These are phyloP conservation scores for Plectosphaerella sp. DNA, from an alignment of 2,329 filamentous ascomycete species.

Conservation along the genomic window DNA sequence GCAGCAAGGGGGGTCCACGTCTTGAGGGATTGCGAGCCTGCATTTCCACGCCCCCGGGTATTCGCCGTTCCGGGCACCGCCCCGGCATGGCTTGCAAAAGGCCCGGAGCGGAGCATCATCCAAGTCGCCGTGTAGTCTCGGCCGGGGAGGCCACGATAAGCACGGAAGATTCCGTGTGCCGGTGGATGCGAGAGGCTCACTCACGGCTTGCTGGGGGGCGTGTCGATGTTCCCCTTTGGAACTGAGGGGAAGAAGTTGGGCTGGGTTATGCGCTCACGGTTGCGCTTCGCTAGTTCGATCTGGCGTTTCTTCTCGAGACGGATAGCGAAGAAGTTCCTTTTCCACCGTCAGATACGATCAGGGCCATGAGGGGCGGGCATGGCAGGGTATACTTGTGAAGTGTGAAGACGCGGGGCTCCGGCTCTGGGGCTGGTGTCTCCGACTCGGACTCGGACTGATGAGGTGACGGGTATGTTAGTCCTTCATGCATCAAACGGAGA, in stretches of 20 bases:
- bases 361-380: background rate
- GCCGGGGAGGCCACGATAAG: too few species aligned
- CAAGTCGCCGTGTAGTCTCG: too few species aligned
- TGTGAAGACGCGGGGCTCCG: conserved; percentile 76
- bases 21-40: too few species aligned
- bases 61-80: too few species aligned
- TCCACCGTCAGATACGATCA: background rate
- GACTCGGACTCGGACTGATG: conserved; percentile 33
- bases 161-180: too few species aligned
- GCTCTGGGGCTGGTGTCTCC: conserved; percentile 41
- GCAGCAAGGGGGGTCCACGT: too few species aligned
- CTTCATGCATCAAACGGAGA: too few species aligned
- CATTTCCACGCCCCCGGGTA: too few species aligned
- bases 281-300: conserved; percentile 73
- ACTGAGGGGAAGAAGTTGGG: conserved; percentile 82
- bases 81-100: too few species aligned
- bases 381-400: conserved; percentile 9
- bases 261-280: conserved; percentile 74
- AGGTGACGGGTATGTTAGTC: too few species aligned
- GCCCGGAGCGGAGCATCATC: too few species aligned
- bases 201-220: background rate
- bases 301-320: conserved; percentile 74
- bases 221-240: conserved; percentile 55
- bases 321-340: conserved; percentile 80
- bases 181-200: background rate